Evolutionary conservation across 2,329 filamentous ascomycete genomes (phyloP).

Genomic region (Akanthomyces uredinophilus): DNA sequence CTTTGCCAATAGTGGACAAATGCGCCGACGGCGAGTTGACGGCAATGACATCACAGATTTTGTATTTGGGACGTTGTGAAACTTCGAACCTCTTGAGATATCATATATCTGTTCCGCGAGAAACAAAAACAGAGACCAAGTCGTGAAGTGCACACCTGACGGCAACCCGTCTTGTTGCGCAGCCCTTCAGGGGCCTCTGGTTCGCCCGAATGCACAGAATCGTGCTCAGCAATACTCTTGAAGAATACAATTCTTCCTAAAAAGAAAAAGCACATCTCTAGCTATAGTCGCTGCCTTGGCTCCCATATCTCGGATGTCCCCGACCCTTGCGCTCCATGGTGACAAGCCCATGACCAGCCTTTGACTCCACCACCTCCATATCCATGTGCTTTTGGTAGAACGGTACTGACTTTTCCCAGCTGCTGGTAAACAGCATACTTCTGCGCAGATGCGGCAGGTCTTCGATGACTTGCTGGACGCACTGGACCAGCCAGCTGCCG

Average conservation of each 20-base stretch:
- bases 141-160: neutral
- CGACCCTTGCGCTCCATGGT: conserved; percentile 22
- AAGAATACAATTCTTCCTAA: neutral
- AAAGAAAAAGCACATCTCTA: neutral
- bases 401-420: conserved; percentile 29
- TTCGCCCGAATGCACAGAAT: neutral
- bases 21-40: neutral
- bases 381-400: conserved; percentile 29
- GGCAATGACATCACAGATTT: neutral
- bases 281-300: neutral
- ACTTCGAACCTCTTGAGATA: no score
- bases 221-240: neutral
- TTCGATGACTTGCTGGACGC: conserved; percentile 47
- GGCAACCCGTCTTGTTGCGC: no score
- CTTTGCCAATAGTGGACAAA: neutral
- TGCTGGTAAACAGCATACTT: conserved; percentile 43
- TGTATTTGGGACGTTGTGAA: neutral
- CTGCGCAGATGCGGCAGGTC: conserved; percentile 51
- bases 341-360: conserved; percentile 13
- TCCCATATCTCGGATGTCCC: conserved; percentile 16
- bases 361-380: conserved; percentile 24
- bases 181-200: no score
- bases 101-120: no score
- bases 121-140: no score
- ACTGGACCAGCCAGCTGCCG: conserved; percentile 55